phyloP scores from a whole-genome alignment of 169 alveolate species.

The Plasmodium inui region DNA sequence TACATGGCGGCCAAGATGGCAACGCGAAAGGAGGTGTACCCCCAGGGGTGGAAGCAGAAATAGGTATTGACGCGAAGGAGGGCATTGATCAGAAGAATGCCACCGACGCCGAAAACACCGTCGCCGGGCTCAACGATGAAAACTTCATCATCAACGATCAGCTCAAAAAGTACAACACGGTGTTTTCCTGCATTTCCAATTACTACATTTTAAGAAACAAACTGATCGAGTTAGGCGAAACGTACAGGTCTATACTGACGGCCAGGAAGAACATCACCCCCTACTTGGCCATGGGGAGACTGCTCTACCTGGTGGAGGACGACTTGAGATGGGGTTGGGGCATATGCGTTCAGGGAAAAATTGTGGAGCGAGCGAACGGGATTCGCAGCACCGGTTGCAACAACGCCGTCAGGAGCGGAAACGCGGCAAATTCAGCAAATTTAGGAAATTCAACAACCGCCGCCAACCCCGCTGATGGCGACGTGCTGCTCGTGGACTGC shows the following conservation, averaged over 20 bases:
- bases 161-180: conserved; percentile 32
- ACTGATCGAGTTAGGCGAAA: conserved; percentile 53
- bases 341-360: conserved; percentile 79
- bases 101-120: background rate
- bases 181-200: conserved; percentile 60
- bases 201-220: conserved; percentile 24
- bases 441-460: background rate
- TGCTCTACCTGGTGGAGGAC: conserved; percentile 84
- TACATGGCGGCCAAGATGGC: background rate
- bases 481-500: conserved; percentile 44
- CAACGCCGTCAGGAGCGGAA: background rate
- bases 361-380: conserved; percentile 26
- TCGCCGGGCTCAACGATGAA: background rate
- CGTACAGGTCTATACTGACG: conserved; percentile 57
- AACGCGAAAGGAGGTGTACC: background rate
- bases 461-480: background rate
- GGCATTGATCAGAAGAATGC: background rate
- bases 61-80: background rate
- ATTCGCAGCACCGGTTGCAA: background rate
- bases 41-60: background rate
- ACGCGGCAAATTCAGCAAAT: background rate
- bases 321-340: conserved; percentile 89
- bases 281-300: conserved; percentile 90
- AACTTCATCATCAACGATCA: conserved; percentile 76
- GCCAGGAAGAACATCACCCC: conserved; percentile 86